Base-by-base conservation (phyloP, 202 grass and related monocot genomes). In the Panicum virgatum region DNA sequence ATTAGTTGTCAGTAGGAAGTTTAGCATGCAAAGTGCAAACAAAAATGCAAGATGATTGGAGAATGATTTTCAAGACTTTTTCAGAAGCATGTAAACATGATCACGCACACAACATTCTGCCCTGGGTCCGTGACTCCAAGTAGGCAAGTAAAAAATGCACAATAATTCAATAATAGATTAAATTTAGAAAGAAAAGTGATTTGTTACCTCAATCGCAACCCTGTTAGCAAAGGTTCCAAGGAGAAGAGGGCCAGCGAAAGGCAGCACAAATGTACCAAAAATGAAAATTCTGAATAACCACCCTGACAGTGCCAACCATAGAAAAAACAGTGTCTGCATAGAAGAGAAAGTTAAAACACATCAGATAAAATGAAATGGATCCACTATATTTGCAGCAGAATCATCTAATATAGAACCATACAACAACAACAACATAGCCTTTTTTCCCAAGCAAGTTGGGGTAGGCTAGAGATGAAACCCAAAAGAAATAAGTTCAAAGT, bases 271-370 rank as follows among this genome's bases (percentile, higher is more conserved):
- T 60, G 91, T 92, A 44, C 87, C 83, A 38, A 96, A 87, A 76
- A 99, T 83, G 78, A 96, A 92, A 81, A 96, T 75, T 83, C 93
- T 99, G 88, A 99, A 99, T 44, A 99, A 77, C 96, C 96, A 99
- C 43, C 93, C 91, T 36, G 96, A 96, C 37, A 99, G 80, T 16
- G 86, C 77, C 70, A 99, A 80, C 96, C 93, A 99, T 54, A 96
- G 54, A 53, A 99, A 99, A 77, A 96, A 85, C 12, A 99, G 80
- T 6, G 92, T 92, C 89, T 99, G 83, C 86, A 88, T 20, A 79
- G 78, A 74, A 32, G 34, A 36, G 22, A 81, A 50, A 75, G 22
- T 70, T 62, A 76, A 14, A 76, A 53, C 12, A 75, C n/a, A 56
- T 66, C 54, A 36, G 75, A 73, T 60, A 67, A 27, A 26, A 26